These are phyloP conservation scores for Geranomyces variabilis DNA, from an alignment of 192 early-diverging fungal species.

Conservation along the genomic window DNA sequence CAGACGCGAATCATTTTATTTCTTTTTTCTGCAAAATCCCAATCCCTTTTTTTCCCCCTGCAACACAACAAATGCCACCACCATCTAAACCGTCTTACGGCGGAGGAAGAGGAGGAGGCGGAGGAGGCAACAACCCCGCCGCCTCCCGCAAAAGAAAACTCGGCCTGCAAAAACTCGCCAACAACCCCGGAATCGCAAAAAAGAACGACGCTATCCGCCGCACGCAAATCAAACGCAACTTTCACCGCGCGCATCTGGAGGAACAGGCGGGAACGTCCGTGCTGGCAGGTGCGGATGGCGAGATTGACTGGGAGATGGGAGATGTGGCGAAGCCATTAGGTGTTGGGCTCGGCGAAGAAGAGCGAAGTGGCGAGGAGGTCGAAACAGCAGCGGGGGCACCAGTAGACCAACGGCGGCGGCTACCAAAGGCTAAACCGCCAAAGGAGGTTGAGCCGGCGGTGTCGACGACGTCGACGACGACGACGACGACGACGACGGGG, in stretches of 20 bases:
- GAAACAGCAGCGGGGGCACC: background rate
- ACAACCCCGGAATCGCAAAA: constrained; percentile 28
- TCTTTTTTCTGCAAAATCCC: too few relatives aligned
- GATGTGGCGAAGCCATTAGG: background rate
- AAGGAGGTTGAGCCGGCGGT: background rate
- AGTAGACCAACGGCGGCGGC: background rate
- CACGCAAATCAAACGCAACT: constrained; percentile 37
- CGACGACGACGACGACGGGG: background rate
- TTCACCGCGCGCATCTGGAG: constrained; percentile 25
- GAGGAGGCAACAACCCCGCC: background rate
- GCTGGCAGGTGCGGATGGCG: constrained; percentile 14
- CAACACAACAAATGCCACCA: too few relatives aligned
- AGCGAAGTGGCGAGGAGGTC: background rate
- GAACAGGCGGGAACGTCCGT: constrained; percentile 28
- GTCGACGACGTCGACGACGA: background rate
- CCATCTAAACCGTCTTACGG: too few relatives aligned
- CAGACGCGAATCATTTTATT: too few relatives aligned
- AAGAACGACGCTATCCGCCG: constrained; percentile 38
- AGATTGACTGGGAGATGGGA: background rate
- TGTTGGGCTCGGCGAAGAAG: background rate
- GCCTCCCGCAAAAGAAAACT: constrained; percentile 7
- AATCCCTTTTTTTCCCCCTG: too few relatives aligned
- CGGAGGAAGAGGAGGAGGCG: too few relatives aligned
- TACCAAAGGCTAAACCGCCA: background rate
- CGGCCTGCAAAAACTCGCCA: constrained; percentile 7